Base-by-base conservation (phyloP, 139 green algal species). In the Eudorina sp. region DNA sequence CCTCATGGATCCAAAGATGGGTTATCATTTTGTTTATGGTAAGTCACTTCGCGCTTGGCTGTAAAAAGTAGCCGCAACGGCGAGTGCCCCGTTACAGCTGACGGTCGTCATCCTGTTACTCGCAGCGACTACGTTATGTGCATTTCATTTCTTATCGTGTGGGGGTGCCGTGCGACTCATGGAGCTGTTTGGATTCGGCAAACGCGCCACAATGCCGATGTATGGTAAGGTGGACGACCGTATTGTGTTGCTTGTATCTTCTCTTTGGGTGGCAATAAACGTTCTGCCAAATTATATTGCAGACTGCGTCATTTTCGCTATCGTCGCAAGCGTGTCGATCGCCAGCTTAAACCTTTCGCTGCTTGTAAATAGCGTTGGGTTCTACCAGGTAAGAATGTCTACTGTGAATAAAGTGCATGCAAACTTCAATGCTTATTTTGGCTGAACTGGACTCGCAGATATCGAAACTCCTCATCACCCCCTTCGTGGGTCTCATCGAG, bases 391-490 rank as follows among this genome's bases (percentile, higher is more conserved):
- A 38, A n/a, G 23, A 1, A 31, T 40, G 3, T 16, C 38, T 14
- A 72, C 38, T 40, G 6, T 21, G 48, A 76, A 46, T 25, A 25
- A 46, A 29, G 34, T 9, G 25, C 38, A 23, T 73, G 5, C 36
- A 6, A 6, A 75, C 48, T 31, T 69, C 29, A 66, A 45, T n/a
- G 46, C 43, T 36, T 46, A 60, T 11, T 69, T n/a, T 21, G 6
- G 14, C 68, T 27, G 55, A n/a, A 27, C 41, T 31, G 36, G 13
- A 18, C 53, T 5, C 16, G 25, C 92, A 97, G 96, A 96, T 99
- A n/a, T 95, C 96, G 74, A 99, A 99, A 94, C 95, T 99, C 48
- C 92, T 98, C 46, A 99, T 99, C 91, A 98, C 99, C 84, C 97
- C 97, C 3, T 98, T 97, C 66, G 95, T 97, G 11, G 98, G 96